Percentiles rank a stretch among this genome's conserved stretches.
Evolutionary conservation across 2,329 filamentous ascomycete genomes (phyloP).

Genomic region (Penicillium sp.): DNA sequence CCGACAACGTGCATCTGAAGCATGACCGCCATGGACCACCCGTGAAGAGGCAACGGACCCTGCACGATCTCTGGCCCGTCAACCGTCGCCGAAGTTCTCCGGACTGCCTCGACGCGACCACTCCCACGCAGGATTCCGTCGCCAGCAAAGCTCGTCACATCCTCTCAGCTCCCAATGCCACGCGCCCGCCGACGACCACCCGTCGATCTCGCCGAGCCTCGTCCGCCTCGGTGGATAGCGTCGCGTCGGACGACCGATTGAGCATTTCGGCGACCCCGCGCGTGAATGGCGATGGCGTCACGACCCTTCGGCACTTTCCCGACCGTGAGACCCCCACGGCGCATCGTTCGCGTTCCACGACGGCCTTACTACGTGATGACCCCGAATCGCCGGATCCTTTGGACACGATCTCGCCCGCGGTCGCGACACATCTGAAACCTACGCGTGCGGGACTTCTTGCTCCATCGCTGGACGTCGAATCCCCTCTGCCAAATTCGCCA

Average conservation of each 20-base stretch:
- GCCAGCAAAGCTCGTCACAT: slow-evolving; percentile 7
- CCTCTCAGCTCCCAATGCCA: slow-evolving; percentile 9
- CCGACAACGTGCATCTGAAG: slow-evolving; percentile 17
- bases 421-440: slow-evolving; percentile 4
- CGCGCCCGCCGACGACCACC: slow-evolving; percentile 14
- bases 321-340: slow-evolving; percentile 10
- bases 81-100: slow-evolving; percentile 29
- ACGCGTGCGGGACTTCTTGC: slow-evolving; percentile 5
- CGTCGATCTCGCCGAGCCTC: slow-evolving; percentile 14
- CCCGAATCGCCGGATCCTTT: slow-evolving; percentile 23
- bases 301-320: slow-evolving; percentile 6
- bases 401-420: slow-evolving; percentile 19
- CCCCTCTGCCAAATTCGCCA: slow-evolving; percentile 11
- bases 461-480: slow-evolving; percentile 4
- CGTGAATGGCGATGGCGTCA: slow-evolving; percentile 12
- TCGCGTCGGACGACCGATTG: slow-evolving; percentile 13
- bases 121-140: slow-evolving; percentile 8
- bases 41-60: slow-evolving; percentile 24
- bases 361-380: slow-evolving; percentile 6
- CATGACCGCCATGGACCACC: slow-evolving; percentile 18
- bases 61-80: slow-evolving; percentile 14
- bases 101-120: slow-evolving; percentile 28
- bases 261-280: slow-evolving; percentile 5
- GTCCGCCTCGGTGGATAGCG: slow-evolving; percentile 12
- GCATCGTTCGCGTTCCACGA: background rate